phyloP scores from a whole-genome alignment of 2,329 filamentous ascomycete species.

The Ceratocystis cacaofunesta region DNA sequence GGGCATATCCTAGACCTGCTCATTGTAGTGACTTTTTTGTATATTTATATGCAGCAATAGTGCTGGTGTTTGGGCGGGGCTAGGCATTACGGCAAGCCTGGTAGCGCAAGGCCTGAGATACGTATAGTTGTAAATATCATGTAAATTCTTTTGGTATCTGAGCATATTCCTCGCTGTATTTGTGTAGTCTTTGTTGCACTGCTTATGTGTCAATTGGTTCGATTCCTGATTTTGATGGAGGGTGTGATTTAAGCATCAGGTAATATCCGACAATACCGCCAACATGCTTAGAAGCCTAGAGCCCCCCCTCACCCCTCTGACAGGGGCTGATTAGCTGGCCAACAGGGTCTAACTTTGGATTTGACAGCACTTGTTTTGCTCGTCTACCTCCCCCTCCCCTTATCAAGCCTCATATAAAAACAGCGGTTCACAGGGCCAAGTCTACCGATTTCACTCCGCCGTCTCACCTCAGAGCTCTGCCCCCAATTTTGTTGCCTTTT shows the following conservation, averaged over 20 bases:
- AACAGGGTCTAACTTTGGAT: background rate
- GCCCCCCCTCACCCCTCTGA: background rate
- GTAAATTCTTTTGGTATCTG: no score
- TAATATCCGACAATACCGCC: background rate
- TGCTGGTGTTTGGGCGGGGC: no score
- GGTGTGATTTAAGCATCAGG: background rate
- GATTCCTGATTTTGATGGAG: background rate
- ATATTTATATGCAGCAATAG: background rate
- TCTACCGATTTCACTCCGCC: background rate
- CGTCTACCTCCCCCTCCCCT: background rate
- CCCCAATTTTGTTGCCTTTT: background rate
- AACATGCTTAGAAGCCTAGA: background rate
- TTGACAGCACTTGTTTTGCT: background rate
- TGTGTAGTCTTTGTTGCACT: background rate
- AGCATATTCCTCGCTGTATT: background rate
- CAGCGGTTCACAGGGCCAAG: background rate
- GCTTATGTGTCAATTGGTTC: background rate
- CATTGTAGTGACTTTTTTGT: background rate
- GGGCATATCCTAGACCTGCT: background rate
- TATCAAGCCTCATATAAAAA: background rate
- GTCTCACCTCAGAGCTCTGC: background rate
- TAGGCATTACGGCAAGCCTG: background rate
- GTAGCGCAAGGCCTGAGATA: no score
- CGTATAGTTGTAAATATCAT: no score
- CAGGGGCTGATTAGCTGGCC: background rate